These are phyloP conservation scores for Sequoia sempervirens DNA, from an alignment of 75 land plant species.

Conservation along the genomic window DNA sequence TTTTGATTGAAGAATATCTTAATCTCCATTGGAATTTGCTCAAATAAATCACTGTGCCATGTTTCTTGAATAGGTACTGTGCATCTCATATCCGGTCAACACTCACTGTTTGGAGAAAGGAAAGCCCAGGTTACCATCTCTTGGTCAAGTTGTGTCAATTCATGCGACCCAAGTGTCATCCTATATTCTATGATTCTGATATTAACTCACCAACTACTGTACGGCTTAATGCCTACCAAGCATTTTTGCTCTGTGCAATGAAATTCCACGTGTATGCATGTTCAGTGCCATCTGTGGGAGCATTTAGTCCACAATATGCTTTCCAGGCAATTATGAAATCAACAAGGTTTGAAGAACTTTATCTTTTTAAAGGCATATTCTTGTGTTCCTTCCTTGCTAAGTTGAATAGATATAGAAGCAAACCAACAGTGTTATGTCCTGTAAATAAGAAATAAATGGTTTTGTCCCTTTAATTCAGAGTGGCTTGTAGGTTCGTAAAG, in stretches of 20 bases:
- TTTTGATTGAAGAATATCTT: not conserved
- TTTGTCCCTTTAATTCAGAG: not conserved
- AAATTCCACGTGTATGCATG: constrained; percentile 81
- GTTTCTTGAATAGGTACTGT: constrained; percentile 50
- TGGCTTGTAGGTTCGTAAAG: not conserved
- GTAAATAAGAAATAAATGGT: not conserved
- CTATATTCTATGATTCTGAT: constrained; percentile 77
- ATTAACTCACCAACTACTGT: constrained; percentile 79
- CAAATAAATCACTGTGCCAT: not conserved
- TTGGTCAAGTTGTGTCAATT: constrained; percentile 59
- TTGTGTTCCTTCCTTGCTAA: not conserved
- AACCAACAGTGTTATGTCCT: not conserved
- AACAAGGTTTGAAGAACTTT: constrained; percentile 38
- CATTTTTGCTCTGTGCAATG: constrained; percentile 93
- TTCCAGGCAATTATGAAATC: constrained; percentile 39
- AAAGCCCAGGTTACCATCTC: constrained; percentile 39
- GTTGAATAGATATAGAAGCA: not conserved
- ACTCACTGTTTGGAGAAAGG: constrained; percentile 54
- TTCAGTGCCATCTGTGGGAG: constrained; percentile 28
- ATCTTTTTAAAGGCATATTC: not conserved
- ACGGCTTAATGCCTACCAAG: constrained; percentile 83
- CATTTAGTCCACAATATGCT: constrained; percentile 21
- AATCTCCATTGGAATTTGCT: not conserved
- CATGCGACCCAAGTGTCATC: constrained; percentile 89
- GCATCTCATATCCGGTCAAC: constrained; percentile 66